phyloP scores from a whole-genome alignment of 2,329 filamentous ascomycete species.

The Colletotrichum paranaense region DNA sequence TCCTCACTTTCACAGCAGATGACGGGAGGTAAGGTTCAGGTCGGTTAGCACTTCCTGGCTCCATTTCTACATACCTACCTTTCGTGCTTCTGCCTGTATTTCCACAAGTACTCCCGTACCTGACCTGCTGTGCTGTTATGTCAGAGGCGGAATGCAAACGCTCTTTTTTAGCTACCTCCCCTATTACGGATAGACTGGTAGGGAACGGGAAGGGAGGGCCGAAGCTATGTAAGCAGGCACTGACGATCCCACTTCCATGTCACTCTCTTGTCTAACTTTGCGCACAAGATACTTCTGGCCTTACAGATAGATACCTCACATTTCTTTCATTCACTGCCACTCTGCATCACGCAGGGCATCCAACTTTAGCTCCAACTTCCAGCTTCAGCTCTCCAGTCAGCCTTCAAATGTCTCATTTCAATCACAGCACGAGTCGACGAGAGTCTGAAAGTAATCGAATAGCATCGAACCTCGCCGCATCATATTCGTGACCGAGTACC shows the following conservation, averaged over 20 bases:
- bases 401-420: not conserved
- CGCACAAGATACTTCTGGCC: not conserved
- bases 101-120: not conserved
- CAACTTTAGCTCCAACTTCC: not conserved
- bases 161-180: not conserved
- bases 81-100: not conserved
- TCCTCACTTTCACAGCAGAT: not conserved
- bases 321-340: not conserved
- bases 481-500: not conserved
- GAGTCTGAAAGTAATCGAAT: not conserved
- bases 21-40: not conserved
- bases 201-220: slow-evolving; percentile 10
- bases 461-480: not conserved
- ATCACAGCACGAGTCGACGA: not conserved
- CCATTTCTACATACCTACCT: not conserved
- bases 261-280: not conserved
- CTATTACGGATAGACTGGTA: slow-evolving; percentile 8
- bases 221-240: slow-evolving; percentile 26
- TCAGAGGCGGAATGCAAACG: slow-evolving; percentile 1
- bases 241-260: not conserved
- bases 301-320: no score
- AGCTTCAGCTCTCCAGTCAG: not conserved
- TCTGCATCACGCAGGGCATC: not conserved
- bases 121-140: not conserved
- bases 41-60: not conserved